Conservation (phyloP, 2,329 filamentous ascomycete genomes). For the Paramyrothecium sp. region DNA sequence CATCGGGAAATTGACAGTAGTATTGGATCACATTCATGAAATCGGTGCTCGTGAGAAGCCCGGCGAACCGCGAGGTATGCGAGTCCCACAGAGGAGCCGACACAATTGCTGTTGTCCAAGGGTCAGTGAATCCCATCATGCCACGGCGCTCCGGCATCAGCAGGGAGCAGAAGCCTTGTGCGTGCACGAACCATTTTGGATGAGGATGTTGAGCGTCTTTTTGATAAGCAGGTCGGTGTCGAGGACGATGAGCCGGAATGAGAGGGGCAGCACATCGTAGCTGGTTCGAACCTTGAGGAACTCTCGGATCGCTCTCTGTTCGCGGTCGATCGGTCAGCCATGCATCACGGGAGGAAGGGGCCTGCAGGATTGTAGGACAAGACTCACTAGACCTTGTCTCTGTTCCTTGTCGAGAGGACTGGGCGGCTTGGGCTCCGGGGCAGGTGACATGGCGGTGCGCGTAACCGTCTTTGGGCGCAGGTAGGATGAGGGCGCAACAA, state of each 20-base stretch:
- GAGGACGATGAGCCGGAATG: slow-evolving; percentile 92
- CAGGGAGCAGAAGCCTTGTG: slow-evolving; percentile 3
- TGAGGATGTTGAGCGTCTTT: slow-evolving; percentile 93
- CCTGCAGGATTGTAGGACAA: slow-evolving; percentile 9
- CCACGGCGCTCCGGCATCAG: neutral
- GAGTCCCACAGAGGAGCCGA: slow-evolving; percentile 98
- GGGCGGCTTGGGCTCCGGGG: slow-evolving; percentile 40
- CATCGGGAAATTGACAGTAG: slow-evolving; percentile 95
- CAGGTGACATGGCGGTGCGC: slow-evolving; percentile 31
- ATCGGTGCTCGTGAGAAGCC: slow-evolving; percentile 90
- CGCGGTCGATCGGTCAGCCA: neutral
- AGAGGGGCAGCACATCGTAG: slow-evolving; percentile 95
- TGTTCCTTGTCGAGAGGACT: slow-evolving; percentile 73
- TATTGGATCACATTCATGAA: slow-evolving; percentile 99
- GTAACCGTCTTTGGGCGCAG: slow-evolving; percentile 39
- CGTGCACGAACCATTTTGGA: slow-evolving; percentile 75
- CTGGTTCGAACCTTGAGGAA: slow-evolving; percentile 96
- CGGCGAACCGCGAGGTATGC: slow-evolving; percentile 86
- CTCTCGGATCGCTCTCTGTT: slow-evolving; percentile 82
- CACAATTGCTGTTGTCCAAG: slow-evolving; percentile 71
- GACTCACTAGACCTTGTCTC: slow-evolving; percentile 71
- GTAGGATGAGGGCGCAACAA: slow-evolving; percentile 61
- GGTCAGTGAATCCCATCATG: slow-evolving; percentile 12
- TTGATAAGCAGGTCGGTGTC: slow-evolving; percentile 94
- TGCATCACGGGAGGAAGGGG: neutral